phyloP scores from a whole-genome alignment of 148 eudicot genomes.

The Polygonum aviculare region DNA sequence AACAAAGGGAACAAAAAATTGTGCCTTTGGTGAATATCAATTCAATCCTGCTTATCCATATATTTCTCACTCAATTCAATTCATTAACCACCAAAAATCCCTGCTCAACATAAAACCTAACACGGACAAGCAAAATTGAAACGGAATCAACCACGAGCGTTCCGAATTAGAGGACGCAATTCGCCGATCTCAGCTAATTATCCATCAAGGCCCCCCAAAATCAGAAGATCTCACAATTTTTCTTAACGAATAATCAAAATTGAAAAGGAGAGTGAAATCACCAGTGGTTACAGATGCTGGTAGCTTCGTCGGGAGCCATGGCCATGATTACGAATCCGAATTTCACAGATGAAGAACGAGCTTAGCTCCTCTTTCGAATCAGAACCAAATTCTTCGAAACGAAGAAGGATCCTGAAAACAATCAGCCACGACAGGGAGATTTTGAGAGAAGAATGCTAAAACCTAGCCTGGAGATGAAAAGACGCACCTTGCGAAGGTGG shows the following conservation, averaged over 20 bases:
- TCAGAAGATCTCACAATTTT: background rate
- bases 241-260: background rate
- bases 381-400: background rate
- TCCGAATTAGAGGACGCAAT: background rate
- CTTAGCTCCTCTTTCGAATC: background rate
- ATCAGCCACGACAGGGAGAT: background rate
- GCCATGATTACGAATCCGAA: conserved; percentile 31
- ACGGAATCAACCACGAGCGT: background rate
- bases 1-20: background rate
- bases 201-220: background rate
- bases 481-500: no score
- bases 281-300: conserved; percentile 72
- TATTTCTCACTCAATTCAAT: background rate
- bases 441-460: background rate
- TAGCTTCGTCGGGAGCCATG: conserved; percentile 38
- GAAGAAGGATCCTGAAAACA: background rate
- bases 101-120: background rate
- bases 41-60: background rate
- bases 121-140: background rate
- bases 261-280: conserved; percentile 9
- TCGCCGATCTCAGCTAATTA: background rate
- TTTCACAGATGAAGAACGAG: background rate
- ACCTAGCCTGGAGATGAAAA: no score
- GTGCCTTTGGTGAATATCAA: background rate
- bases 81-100: background rate